These are phyloP conservation scores for Fistulinella cinereoalba DNA, from an alignment of 1,284 basidiomycete species.

Conservation along the genomic window DNA sequence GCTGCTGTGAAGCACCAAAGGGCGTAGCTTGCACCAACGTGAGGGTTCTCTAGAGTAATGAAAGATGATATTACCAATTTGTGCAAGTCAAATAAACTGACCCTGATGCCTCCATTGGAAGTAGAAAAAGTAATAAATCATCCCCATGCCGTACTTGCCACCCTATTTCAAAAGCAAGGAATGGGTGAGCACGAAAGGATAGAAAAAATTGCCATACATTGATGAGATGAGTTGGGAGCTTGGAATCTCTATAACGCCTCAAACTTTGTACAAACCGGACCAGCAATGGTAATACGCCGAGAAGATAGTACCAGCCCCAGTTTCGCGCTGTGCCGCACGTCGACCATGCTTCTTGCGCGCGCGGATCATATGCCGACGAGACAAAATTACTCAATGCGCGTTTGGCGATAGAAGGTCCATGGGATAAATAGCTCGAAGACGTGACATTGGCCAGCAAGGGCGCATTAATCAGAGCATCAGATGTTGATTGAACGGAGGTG, in stretches of 20 bases:
- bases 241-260: slow-evolving; percentile 80
- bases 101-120: slow-evolving; percentile 72
- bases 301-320: slow-evolving; percentile 60
- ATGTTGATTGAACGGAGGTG: too few relatives aligned
- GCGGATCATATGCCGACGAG: slow-evolving; percentile 15
- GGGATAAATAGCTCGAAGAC: background rate
- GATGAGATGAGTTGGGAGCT: slow-evolving; percentile 76
- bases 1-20: slow-evolving; percentile 65
- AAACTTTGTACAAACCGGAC: slow-evolving; percentile 84
- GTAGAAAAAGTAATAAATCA: slow-evolving; percentile 65
- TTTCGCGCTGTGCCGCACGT: slow-evolving; percentile 20
- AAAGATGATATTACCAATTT: background rate
- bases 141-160: slow-evolving; percentile 74
- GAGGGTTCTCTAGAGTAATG: slow-evolving; percentile 18
- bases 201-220: slow-evolving; percentile 55
- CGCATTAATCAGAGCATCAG: too few relatives aligned
- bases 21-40: slow-evolving; percentile 51
- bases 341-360: slow-evolving; percentile 18
- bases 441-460: slow-evolving; percentile 1
- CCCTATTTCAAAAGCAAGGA: slow-evolving; percentile 46
- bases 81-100: slow-evolving; percentile 28
- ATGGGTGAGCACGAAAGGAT: slow-evolving; percentile 1
- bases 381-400: background rate
- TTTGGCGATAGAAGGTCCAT: background rate
- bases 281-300: slow-evolving; percentile 60